phyloP scores from a whole-genome alignment of 2,329 filamentous ascomycete species.

The Phaeosphaeriaceae sp. region DNA sequence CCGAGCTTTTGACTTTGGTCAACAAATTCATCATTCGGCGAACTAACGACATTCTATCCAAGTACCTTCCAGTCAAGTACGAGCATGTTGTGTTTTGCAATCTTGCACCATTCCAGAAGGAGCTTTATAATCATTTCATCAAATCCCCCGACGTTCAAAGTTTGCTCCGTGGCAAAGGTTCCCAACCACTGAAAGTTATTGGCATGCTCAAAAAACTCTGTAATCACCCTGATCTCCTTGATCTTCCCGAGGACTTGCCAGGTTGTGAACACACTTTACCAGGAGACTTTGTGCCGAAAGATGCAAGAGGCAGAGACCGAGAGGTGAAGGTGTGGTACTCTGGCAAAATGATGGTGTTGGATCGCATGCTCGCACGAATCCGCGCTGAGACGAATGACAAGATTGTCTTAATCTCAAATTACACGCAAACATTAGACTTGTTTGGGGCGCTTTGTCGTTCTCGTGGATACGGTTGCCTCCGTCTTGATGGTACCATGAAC shows the following conservation, averaged over 20 bases:
- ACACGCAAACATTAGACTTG: conserved; percentile 93
- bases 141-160: conserved; percentile 94
- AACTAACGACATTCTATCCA: conserved; percentile 96
- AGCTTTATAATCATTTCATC: conserved; percentile 96
- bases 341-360: conserved; percentile 98
- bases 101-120: conserved; percentile 87
- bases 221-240: conserved; percentile 94
- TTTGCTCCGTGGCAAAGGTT: conserved; percentile 89
- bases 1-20: conserved; percentile 81
- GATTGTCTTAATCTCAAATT: conserved; percentile 98
- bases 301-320: conserved; percentile 83
- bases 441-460: conserved; percentile 90
- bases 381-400: conserved; percentile 97
- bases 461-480: conserved; percentile 82
- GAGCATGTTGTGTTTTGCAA: conserved; percentile 99
- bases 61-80: conserved; percentile 97
- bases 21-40: conserved; percentile 99
- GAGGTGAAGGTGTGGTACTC: conserved; percentile 96
- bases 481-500: conserved; percentile 96
- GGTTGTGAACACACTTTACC: conserved; percentile 84
- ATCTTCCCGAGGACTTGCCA: conserved; percentile 81
- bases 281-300: conserved; percentile 86
- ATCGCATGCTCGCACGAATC: conserved; percentile 95
- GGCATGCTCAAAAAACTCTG: conserved; percentile 97
- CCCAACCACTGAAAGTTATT: conserved; percentile 95